phyloP scores from a whole-genome alignment of 768 basidiomycete species.

The Lactarius pseudohatsudake region DNA sequence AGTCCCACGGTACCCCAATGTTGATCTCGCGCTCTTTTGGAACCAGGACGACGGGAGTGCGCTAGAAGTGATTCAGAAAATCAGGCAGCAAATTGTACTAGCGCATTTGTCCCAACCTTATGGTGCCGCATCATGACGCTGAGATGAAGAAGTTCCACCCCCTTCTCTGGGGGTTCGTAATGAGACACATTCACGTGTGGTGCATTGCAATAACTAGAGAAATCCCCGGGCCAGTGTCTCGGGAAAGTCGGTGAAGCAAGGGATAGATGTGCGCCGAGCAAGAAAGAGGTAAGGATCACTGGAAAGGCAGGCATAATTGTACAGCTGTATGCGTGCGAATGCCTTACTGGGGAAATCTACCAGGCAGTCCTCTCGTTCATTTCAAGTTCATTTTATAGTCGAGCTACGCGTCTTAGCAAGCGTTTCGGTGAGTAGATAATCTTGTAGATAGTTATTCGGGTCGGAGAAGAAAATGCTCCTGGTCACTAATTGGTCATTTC shows the following conservation, averaged over 20 bases:
- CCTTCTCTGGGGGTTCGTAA: slow-evolving; percentile 39
- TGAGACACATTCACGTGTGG: slow-evolving; percentile 42
- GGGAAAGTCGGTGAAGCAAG: slow-evolving; percentile 26
- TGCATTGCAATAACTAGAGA: slow-evolving; percentile 53
- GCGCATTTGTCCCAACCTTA: not conserved
- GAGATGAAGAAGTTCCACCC: not conserved
- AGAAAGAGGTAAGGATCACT: not conserved
- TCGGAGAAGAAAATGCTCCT: not conserved
- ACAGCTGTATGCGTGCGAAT: not conserved
- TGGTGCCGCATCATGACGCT: not conserved
- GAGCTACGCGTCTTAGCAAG: not conserved
- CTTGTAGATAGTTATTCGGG: not conserved
- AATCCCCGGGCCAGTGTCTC: slow-evolving; percentile 41
- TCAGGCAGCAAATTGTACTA: not conserved
- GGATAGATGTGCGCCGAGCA: not conserved
- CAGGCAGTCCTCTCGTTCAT: not conserved
- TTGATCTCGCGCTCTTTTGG: slow-evolving; percentile 44
- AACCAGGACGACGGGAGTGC: slow-evolving; percentile 33
- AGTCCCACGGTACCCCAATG: slow-evolving; percentile 39
- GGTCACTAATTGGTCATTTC: not conserved
- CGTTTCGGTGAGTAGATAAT: not conserved
- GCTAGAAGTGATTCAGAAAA: not conserved
- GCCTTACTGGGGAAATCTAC: not conserved
- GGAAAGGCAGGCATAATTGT: slow-evolving; percentile 1
- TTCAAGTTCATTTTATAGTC: not conserved